A percentile compares a stretch with the other conserved stretches of the same genome.
These are phyloP conservation scores for Crassisporium funariophilum DNA, from an alignment of 768 basidiomycete genomes.

Conservation along the genomic window DNA sequence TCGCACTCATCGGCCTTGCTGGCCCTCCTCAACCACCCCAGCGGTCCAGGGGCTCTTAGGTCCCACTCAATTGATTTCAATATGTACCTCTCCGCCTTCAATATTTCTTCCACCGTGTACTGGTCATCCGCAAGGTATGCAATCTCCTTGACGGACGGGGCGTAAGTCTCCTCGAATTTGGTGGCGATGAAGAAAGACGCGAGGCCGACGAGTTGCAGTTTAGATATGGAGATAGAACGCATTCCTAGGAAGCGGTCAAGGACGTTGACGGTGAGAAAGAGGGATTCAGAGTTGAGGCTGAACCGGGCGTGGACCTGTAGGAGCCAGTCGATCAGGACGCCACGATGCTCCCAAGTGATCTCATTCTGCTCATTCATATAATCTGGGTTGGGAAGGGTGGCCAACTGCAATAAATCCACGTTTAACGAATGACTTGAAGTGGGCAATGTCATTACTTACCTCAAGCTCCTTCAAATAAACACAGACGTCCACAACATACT, in stretches of 20 bases:
- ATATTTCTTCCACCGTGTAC: conserved; percentile 77
- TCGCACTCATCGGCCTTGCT: conserved; percentile 95
- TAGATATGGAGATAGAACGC: conserved; percentile 76
- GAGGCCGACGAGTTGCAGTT: conserved; percentile 90
- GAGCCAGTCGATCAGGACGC: conserved; percentile 90
- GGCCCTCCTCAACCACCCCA: conserved; percentile 85
- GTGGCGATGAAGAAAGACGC: conserved; percentile 86
- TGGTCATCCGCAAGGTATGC: conserved; percentile 77
- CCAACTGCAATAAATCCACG: conserved; percentile 44
- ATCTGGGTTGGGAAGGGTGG: conserved; percentile 76
- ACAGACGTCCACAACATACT: conserved; percentile 89
- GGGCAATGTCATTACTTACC: conserved; percentile 52
- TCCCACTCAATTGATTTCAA: conserved; percentile 87
- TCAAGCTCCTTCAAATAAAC: conserved; percentile 82
- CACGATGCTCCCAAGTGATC: conserved; percentile 88
- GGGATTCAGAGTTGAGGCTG: conserved; percentile 84
- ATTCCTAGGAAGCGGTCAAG: conserved; percentile 73
- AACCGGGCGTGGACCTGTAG: conserved; percentile 89
- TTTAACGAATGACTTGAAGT: neutral
- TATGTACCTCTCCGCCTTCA: conserved; percentile 88
- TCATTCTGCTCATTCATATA: conserved; percentile 87
- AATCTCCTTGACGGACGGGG: conserved; percentile 83
- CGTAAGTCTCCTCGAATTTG: conserved; percentile 92
- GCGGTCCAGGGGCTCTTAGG: conserved; percentile 82
- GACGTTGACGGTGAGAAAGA: conserved; percentile 88